Evolutionary conservation across 345 rosid genomes (phyloP), one percentile per base, ranked within the genome.

Genomic region (Camelina laxa): DNA sequence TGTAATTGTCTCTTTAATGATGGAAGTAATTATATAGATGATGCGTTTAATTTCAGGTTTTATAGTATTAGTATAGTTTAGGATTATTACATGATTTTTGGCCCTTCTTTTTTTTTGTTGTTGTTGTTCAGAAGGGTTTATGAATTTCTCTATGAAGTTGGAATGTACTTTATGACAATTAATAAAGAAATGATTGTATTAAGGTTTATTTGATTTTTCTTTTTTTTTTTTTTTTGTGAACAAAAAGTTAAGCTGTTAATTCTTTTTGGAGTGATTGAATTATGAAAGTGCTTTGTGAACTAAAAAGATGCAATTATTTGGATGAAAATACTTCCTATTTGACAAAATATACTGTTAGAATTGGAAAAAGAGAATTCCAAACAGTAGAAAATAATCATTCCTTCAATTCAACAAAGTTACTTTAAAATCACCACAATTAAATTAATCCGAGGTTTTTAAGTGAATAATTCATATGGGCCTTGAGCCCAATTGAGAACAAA

Each of bases 181-280:
- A 67, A 55, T 69, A 69, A 75, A 31, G 3, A 69, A 41, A 53
- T 1, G 19, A 2, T 61, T 36, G 27, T 48, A 30, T 39, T 62
- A 53, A 67, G 12, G 42, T 56, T 24, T 57, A 1, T 14, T 44
- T 27, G 36, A 4, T n/a, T 39, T 35, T 1, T 6, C 9, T n/a
- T n/a, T n/a, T n/a, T n/a, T n/a, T n/a, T n/a, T n/a, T n/a, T n/a
- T n/a, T n/a, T n/a, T n/a, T n/a, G n/a, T n/a, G n/a, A n/a, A n/a
- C n/a, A n/a, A n/a, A n/a, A n/a, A 15, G 30, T 39, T 53, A 4
- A 13, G 15, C 4, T 42, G 47, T 13, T 42, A 15, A 36, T 38
- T 53, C 4, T 67, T 21, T 35, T 17, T 10, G 44, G 11, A 3
- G 21, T 21, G 49, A 39, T 60, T 36, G 24, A 54, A 5, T 13